Evolutionary conservation across 108 stramenopile species (phyloP).

Genomic region (Skeletonema grethae): DNA sequence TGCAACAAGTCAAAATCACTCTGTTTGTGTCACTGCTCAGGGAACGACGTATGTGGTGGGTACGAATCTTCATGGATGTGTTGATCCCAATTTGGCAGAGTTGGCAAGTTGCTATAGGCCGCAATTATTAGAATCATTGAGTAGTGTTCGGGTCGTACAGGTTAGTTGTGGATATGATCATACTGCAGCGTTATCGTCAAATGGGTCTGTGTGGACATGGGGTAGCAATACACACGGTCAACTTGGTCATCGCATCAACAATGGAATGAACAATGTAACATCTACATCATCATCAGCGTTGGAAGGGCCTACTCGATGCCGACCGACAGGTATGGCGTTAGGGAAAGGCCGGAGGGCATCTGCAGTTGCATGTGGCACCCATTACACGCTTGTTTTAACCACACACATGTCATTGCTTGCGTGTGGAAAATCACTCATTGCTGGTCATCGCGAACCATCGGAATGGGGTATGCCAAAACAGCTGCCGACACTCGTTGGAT

Average conservation of each 20-base stretch:
- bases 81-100: conserved; percentile 58
- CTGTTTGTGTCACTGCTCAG: conserved; percentile 57
- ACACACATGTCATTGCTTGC: conserved; percentile 65
- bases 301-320: conserved; percentile 20
- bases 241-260: conserved; percentile 57
- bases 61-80: conserved; percentile 60
- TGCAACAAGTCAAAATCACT: conserved; percentile 50
- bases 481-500: conserved; percentile 54
- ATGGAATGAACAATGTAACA: not conserved
- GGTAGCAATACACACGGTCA: conserved; percentile 67
- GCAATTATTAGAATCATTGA: conserved; percentile 49
- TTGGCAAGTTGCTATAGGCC: conserved; percentile 35
- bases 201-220: conserved; percentile 71
- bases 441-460: conserved; percentile 38
- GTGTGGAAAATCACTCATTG: conserved; percentile 52
- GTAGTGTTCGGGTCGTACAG: conserved; percentile 50
- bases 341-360: conserved; percentile 51
- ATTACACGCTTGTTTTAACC: conserved; percentile 69
- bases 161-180: conserved; percentile 75
- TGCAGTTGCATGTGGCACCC: conserved; percentile 61
- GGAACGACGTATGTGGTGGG: conserved; percentile 62
- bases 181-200: conserved; percentile 69
- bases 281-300: not conserved
- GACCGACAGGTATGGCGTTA: conserved; percentile 45
- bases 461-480: conserved; percentile 46